A percentile compares a stretch with the other conserved stretches of the same genome.
Conservation (phyloP, 192 early-diverging fungal genomes). For the Coemansia sp. region DNA sequence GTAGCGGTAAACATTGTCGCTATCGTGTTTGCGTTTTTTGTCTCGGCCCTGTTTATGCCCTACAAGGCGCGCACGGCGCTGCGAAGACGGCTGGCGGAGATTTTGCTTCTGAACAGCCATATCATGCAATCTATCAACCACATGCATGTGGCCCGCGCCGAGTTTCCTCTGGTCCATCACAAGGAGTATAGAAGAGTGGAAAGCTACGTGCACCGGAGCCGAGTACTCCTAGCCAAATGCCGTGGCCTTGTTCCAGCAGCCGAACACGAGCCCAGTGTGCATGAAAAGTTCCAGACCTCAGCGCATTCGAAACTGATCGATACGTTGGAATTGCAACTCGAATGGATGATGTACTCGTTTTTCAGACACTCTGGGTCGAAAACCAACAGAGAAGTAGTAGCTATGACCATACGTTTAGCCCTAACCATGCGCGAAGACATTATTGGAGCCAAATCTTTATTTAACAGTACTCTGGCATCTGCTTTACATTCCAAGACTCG, state of each 20-base stretch:
- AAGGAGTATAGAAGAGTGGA: slow-evolving; percentile 23
- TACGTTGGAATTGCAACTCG: slow-evolving; percentile 42
- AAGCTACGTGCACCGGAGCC: slow-evolving; percentile 16
- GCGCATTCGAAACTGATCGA: slow-evolving; percentile 35
- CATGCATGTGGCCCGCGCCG: slow-evolving; percentile 41
- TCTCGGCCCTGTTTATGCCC: slow-evolving; percentile 44
- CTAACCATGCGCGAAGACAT: slow-evolving; percentile 49
- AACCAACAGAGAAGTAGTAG: not conserved
- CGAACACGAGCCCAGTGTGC: slow-evolving; percentile 40
- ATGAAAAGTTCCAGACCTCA: slow-evolving; percentile 29
- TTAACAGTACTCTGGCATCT: slow-evolving; percentile 33
- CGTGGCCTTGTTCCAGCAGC: slow-evolving; percentile 27
- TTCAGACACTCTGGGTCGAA: slow-evolving; percentile 25
- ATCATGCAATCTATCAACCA: slow-evolving; percentile 36
- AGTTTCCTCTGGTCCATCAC: slow-evolving; percentile 26
- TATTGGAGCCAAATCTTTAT: slow-evolving; percentile 34
- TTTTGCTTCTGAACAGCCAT: slow-evolving; percentile 34
- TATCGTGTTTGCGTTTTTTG: slow-evolving; percentile 32
- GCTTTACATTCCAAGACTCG: slow-evolving; percentile 17
- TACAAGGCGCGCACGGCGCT: slow-evolving; percentile 47
- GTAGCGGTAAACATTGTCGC: slow-evolving; percentile 36
- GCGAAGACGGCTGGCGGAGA: slow-evolving; percentile 26
- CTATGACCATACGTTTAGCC: slow-evolving; percentile 23
- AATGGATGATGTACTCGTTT: slow-evolving; percentile 48
- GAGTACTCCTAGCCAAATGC: slow-evolving; percentile 32